phyloP scores from a whole-genome alignment of 768 basidiomycete genomes.

The Rossbeevera mucosa region DNA sequence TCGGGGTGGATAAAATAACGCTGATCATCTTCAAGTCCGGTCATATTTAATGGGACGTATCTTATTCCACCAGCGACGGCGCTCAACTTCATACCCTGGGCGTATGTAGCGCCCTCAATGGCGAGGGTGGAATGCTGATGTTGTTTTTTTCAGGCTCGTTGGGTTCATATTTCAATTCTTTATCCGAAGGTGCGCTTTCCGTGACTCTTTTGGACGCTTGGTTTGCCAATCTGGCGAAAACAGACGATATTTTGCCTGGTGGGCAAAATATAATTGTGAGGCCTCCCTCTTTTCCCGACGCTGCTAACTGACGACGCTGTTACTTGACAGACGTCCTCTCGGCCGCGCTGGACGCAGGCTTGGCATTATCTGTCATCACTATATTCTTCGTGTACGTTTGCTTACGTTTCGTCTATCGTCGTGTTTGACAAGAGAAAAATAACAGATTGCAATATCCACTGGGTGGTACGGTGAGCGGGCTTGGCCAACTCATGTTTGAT shows the following conservation, averaged over 20 bases:
- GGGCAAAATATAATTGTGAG: conserved; percentile 75
- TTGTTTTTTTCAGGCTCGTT: conserved; percentile 34
- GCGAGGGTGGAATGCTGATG: background rate
- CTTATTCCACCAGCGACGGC: conserved; percentile 80
- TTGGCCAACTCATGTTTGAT: background rate
- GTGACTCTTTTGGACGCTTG: background rate
- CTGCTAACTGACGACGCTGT: background rate
- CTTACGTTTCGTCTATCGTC: background rate
- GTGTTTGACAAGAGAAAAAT: background rate
- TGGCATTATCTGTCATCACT: conserved; percentile 59
- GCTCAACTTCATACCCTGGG: conserved; percentile 81
- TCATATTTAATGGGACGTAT: conserved; percentile 65
- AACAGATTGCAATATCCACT: conserved; percentile 27
- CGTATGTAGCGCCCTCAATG: conserved; percentile 27
- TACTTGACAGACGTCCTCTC: conserved; percentile 58
- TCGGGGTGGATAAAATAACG: background rate
- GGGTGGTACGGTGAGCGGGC: conserved; percentile 18
- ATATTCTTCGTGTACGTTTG: conserved; percentile 62
- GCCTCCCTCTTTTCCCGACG: conserved; percentile 9
- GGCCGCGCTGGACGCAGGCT: conserved; percentile 71
- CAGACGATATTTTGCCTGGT: conserved; percentile 58
- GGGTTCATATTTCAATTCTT: conserved; percentile 76
- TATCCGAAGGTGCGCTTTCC: conserved; percentile 43
- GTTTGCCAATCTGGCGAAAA: background rate
- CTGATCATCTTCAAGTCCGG: conserved; percentile 28